A percentile compares a stretch with the other conserved stretches of the same genome.
Evolutionary conservation across 805 yeast species (phyloP).

Genomic region (Spathaspora passalidarum): DNA sequence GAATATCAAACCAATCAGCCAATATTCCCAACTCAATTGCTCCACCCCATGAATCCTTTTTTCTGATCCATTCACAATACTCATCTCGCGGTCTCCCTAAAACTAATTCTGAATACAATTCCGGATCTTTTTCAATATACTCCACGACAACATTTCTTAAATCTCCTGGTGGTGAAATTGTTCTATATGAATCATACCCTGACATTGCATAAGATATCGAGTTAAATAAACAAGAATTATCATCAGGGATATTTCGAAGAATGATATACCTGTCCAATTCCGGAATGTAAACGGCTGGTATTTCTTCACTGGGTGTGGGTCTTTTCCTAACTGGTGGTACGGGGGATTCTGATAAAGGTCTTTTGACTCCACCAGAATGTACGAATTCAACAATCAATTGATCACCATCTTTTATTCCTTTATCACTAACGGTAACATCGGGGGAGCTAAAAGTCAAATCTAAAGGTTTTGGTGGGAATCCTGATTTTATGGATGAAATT

Average conservation of each 20-base stretch:
- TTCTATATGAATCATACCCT: slow-evolving; percentile 27
- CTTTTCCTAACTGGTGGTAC: not conserved
- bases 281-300: slow-evolving; percentile 22
- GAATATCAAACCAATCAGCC: slow-evolving; percentile 47
- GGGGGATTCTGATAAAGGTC: slow-evolving; percentile 6
- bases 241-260: slow-evolving; percentile 65
- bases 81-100: slow-evolving; percentile 49
- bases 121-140: slow-evolving; percentile 38
- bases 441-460: slow-evolving; percentile 20
- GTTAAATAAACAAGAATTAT: slow-evolving; percentile 75
- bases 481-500: slow-evolving; percentile 37
- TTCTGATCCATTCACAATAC: slow-evolving; percentile 60
- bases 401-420: slow-evolving; percentile 59
- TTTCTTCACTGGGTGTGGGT: slow-evolving; percentile 11
- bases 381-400: slow-evolving; percentile 42
- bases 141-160: slow-evolving; percentile 52
- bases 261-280: slow-evolving; percentile 34
- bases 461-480: slow-evolving; percentile 60
- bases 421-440: slow-evolving; percentile 24
- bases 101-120: slow-evolving; percentile 50
- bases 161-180: slow-evolving; percentile 42
- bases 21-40: slow-evolving; percentile 72
- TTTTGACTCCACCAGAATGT: not conserved
- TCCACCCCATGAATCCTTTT: slow-evolving; percentile 75
- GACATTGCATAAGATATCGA: slow-evolving; percentile 53